Conservation (phyloP, 179 eudicot species). For the Spergularia azorica region DNA sequence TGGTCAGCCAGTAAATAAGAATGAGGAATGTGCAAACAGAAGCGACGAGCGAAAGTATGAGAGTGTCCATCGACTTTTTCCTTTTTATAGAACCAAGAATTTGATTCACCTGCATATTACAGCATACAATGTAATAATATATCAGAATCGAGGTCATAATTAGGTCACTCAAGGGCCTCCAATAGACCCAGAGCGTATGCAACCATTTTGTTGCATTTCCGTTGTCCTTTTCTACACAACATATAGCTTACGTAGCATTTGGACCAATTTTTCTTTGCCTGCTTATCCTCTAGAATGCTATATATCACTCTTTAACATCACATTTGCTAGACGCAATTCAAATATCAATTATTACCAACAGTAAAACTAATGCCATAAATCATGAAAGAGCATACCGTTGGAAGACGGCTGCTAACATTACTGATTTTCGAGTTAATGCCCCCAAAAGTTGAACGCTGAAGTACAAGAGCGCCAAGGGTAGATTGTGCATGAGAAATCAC, state of each 20-base stretch:
- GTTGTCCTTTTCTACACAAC: not conserved
- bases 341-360: not conserved
- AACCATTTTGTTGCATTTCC: not conserved
- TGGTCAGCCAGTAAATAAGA: slow-evolving; percentile 86
- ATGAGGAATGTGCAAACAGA: slow-evolving; percentile 97
- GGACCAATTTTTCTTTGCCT: not conserved
- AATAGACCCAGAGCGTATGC: slow-evolving; percentile 12
- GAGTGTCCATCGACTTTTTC: slow-evolving; percentile 99
- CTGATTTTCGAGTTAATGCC: slow-evolving; percentile 91
- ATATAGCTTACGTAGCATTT: not conserved
- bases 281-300: not conserved
- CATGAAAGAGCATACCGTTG: slow-evolving; percentile 57
- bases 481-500: slow-evolving; percentile 98
- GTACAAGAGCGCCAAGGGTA: slow-evolving; percentile 71
- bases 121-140: slow-evolving; percentile 16
- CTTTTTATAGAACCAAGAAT: slow-evolving; percentile 85
- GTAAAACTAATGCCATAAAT: not conserved
- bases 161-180: not conserved
- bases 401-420: slow-evolving; percentile 94
- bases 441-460: slow-evolving; percentile 94
- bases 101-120: slow-evolving; percentile 77
- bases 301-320: slow-evolving; percentile 3
- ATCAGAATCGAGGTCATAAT: slow-evolving; percentile 10
- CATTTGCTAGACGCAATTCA: not conserved
- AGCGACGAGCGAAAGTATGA: slow-evolving; percentile 91